Conservation (phyloP, 2,329 filamentous ascomycete genomes). For the Phoma herbarum region DNA sequence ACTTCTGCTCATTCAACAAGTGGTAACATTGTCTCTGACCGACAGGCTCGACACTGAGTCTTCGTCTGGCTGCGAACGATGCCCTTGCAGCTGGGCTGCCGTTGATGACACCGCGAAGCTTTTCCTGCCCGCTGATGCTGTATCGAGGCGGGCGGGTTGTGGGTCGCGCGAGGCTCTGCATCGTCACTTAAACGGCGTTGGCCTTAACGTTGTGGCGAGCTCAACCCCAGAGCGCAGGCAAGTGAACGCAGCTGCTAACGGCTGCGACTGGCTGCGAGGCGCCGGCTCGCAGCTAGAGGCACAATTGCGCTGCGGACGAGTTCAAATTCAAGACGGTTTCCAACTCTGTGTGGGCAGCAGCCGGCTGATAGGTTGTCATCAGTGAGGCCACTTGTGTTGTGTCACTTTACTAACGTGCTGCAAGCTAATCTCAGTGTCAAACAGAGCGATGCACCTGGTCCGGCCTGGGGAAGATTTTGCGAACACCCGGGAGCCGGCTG, state of each 20-base stretch:
- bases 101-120: slow-evolving; percentile 25
- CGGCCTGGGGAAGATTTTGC: slow-evolving; percentile 23
- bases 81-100: slow-evolving; percentile 41
- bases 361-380: slow-evolving; percentile 31
- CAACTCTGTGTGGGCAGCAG: slow-evolving; percentile 26
- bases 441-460: slow-evolving; percentile 33
- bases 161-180: slow-evolving; percentile 23
- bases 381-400: slow-evolving; percentile 41
- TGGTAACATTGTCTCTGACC: slow-evolving; percentile 26
- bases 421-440: slow-evolving; percentile 45
- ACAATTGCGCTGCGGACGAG: slow-evolving; percentile 37
- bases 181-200: slow-evolving; percentile 26
- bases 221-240: slow-evolving; percentile 27
- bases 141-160: slow-evolving; percentile 26
- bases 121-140: slow-evolving; percentile 17
- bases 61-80: slow-evolving; percentile 24
- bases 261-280: slow-evolving; percentile 33
- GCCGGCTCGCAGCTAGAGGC: slow-evolving; percentile 35
- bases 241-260: slow-evolving; percentile 29
- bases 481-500: slow-evolving; percentile 19
- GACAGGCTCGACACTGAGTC: slow-evolving; percentile 5
- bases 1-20: slow-evolving; percentile 26
- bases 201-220: slow-evolving; percentile 22
- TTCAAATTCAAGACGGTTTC: slow-evolving; percentile 31
- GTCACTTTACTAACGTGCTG: slow-evolving; percentile 43